Evolutionary conservation across 1,139 yeast species (phyloP).

Genomic region (Tardiomyces blankii): DNA sequence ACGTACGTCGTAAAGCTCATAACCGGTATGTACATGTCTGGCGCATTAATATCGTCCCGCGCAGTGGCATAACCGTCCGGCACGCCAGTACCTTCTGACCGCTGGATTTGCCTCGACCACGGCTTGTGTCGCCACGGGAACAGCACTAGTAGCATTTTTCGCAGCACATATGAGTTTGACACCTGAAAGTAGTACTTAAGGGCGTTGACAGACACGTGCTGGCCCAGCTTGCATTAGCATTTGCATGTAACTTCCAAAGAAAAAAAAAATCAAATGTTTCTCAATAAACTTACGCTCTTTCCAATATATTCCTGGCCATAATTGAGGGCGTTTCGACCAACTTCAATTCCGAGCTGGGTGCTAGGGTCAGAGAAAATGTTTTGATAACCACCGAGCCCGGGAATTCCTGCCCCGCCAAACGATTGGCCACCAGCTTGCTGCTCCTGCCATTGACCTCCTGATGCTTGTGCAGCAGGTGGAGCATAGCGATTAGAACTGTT

Average conservation of each 20-base stretch:
- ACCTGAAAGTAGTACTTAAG: constrained; percentile 84
- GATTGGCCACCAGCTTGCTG: constrained; percentile 3
- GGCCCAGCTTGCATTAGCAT: constrained; percentile 12
- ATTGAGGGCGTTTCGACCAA: constrained; percentile 74
- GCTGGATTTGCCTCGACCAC: constrained; percentile 31
- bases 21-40: constrained; percentile 90
- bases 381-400: constrained; percentile 10
- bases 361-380: constrained; percentile 67
- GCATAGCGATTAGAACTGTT: constrained; percentile 10
- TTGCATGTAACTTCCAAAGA: not conserved
- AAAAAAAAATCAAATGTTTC: constrained; percentile 15
- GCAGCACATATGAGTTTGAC: constrained; percentile 73
- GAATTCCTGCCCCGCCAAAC: constrained; percentile 7
- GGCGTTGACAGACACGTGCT: constrained; percentile 30
- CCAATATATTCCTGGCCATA: constrained; percentile 63
- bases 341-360: constrained; percentile 76
- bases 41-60: constrained; percentile 78
- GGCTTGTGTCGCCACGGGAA: constrained; percentile 82
- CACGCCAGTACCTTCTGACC: constrained; percentile 25
- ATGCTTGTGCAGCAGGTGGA: constrained; percentile 5
- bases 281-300: constrained; percentile 46
- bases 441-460: constrained; percentile 2
- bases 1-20: constrained; percentile 91
- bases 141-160: constrained; percentile 59
- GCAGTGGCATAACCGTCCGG: constrained; percentile 58